phyloP scores from a whole-genome alignment of 2,329 filamentous ascomycete genomes.

The Colletotrichum sp. region DNA sequence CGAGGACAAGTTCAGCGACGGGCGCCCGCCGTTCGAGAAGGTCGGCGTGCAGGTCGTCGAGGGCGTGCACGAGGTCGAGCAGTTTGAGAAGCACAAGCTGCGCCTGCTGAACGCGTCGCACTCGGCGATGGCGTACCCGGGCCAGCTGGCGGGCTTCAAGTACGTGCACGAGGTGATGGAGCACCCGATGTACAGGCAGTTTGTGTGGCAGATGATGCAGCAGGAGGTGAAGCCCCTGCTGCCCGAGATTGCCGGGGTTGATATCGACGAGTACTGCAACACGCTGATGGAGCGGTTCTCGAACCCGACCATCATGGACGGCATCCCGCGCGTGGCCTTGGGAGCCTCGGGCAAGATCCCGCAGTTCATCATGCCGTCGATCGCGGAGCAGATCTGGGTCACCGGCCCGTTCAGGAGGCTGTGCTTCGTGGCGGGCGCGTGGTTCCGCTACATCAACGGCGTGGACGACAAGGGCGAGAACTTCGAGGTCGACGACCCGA shows the following conservation, averaged over 20 bases:
- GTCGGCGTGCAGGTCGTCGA: constrained; percentile 57
- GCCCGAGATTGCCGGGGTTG: constrained; percentile 52
- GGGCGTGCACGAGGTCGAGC: constrained; percentile 55
- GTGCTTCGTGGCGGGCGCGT: constrained; percentile 50
- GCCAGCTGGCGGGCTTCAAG: constrained; percentile 54
- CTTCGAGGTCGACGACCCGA: constrained; percentile 49
- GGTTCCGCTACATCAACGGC: constrained; percentile 57
- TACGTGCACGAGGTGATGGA: constrained; percentile 60
- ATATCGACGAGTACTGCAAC: constrained; percentile 56
- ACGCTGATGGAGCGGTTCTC: constrained; percentile 59
- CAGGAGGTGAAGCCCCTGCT: constrained; percentile 57
- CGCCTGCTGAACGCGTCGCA: constrained; percentile 58
- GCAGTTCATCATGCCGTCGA: constrained; percentile 53
- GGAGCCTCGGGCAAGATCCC: constrained; percentile 59
- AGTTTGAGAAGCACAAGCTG: constrained; percentile 62
- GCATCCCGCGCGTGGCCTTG: constrained; percentile 55
- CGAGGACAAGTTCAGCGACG: constrained; percentile 55
- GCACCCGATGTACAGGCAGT: constrained; percentile 49
- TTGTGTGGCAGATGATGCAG: constrained; percentile 60
- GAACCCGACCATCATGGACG: constrained; percentile 61
- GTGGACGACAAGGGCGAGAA: constrained; percentile 49
- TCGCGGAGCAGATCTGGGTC: constrained; percentile 50
- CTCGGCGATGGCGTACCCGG: constrained; percentile 56
- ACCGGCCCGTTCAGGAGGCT: constrained; percentile 49
- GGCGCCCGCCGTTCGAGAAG: constrained; percentile 55